Conservation (phyloP, 495 filamentous ascomycete genomes). For the Wilcoxina mikolae region DNA sequence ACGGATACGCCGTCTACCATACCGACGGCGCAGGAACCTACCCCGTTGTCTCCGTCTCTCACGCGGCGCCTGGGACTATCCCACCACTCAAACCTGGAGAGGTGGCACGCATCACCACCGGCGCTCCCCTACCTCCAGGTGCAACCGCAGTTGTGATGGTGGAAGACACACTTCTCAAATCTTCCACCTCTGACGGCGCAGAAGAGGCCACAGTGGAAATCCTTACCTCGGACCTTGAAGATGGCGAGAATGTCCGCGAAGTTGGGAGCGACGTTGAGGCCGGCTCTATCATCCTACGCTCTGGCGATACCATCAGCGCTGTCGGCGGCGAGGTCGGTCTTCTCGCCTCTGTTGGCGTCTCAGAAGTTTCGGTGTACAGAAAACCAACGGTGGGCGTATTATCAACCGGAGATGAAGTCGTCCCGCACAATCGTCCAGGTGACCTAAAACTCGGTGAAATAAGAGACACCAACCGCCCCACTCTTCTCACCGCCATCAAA, state of each 20-base stretch:
- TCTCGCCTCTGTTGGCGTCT: constrained; percentile 66
- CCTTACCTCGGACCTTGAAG: constrained; percentile 52
- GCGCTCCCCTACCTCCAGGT: constrained; percentile 75
- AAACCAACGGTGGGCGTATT: constrained; percentile 72
- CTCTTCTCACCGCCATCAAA: constrained; percentile 58
- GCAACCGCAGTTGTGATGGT: constrained; percentile 95
- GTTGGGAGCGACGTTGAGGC: constrained; percentile 71
- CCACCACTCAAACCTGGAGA: constrained; percentile 51
- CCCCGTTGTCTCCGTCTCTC: constrained; percentile 73
- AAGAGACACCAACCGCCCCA: constrained; percentile 80
- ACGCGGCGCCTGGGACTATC: constrained; percentile 53
- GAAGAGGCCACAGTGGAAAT: constrained; percentile 86
- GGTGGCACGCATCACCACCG: constrained; percentile 83
- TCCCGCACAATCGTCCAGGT: constrained; percentile 52
- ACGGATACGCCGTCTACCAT: constrained; percentile 77
- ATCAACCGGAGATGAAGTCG: constrained; percentile 91
- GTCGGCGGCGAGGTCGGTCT: constrained; percentile 84
- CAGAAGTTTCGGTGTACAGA: constrained; percentile 57
- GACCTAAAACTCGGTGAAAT: constrained; percentile 65
- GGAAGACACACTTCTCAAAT: constrained; percentile 69
- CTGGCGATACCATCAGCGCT: constrained; percentile 63
- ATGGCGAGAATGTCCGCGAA: constrained; percentile 80
- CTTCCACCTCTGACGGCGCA: constrained; percentile 56
- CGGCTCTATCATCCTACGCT: constrained; percentile 52
- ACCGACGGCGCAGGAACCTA: constrained; percentile 48